Evolutionary conservation across 163 green algal genomes (phyloP).

Genomic region (Chlamydomonas reinhardtii): DNA sequence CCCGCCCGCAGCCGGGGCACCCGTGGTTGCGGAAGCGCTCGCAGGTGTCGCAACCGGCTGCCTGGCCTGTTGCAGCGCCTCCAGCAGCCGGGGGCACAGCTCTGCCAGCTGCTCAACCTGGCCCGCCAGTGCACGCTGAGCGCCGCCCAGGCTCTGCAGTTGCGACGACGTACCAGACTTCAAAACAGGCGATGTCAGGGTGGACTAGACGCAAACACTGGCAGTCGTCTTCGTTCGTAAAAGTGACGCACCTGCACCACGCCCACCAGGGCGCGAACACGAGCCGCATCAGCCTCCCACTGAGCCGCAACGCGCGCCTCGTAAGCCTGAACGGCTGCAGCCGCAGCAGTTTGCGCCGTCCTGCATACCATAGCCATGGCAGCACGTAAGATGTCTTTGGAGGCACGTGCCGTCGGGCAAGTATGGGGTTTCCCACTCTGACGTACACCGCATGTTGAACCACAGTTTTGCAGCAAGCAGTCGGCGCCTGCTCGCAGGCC

Average conservation of each 20-base stretch:
- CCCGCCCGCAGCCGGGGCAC: neutral
- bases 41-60: neutral
- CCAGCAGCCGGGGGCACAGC: too few relatives aligned
- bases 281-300: neutral
- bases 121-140: neutral
- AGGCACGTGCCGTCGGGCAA: too few relatives aligned
- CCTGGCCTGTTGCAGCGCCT: neutral
- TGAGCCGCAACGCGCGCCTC: neutral
- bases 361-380: too few relatives aligned
- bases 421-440: neutral
- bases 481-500: neutral
- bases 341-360: neutral
- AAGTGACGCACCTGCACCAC: conserved; percentile 12
- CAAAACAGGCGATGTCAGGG: too few relatives aligned
- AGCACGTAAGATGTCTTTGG: too few relatives aligned
- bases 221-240: too few relatives aligned
- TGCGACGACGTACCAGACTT: neutral
- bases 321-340: neutral
- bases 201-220: too few relatives aligned
- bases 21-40: neutral
- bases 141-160: conserved; percentile 9
- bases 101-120: too few relatives aligned
- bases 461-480: neutral
- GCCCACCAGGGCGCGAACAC: neutral
- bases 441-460: neutral